Base-by-base conservation (phyloP, 139 green algal species). In the Limnomonas spitsbergensis region DNA sequence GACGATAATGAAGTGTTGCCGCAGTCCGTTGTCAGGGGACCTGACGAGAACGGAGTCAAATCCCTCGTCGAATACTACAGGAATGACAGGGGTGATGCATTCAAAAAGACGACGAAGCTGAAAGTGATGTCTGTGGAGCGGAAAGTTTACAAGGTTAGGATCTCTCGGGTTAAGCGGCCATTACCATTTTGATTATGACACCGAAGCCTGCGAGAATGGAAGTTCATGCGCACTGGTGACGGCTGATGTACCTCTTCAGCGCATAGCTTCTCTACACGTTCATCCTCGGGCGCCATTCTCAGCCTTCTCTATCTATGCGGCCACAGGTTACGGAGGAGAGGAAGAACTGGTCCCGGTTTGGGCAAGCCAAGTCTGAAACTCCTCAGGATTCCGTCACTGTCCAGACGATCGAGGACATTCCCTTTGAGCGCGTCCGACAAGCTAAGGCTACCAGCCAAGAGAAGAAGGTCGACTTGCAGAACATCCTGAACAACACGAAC, bases 101-200 rank as follows among this genome's bases (percentile, higher is more conserved):
- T 99, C 7, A 99, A 98, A 83, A 86, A 91, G 38, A 93, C 88
- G n/a, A 97, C 87, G 54, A 97, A 97, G 72, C 84, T 88, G n/a
- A 89, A 91, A 75, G 81, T 96, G n/a, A 83, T 91, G 24, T 92
- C 92, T 26, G 90, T 97, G 66, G 92, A 98, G 82, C 95, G 95
- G 89, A 93, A 97, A 79, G 92, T 94, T 0, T 97, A 97, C 85
- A 86, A 93, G 88, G 93, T 95, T 42, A 61, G 83, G 35, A n/a
- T n/a, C n/a, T n/a, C n/a, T n/a, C n/a, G n/a, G n/a, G n/a, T n/a
- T 20, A 56, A 56, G 47, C 9, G 3, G 75, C 47, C 36, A 72
- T 31, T n/a, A n/a, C n/a, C 47, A 14, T 20, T 20, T 20, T 20
- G 14, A 29, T 61, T 20, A 20, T 26, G 20, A 32, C 61, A 38